phyloP scores from a whole-genome alignment of 1,284 basidiomycete genomes.

The Cryptococcus sp. region DNA sequence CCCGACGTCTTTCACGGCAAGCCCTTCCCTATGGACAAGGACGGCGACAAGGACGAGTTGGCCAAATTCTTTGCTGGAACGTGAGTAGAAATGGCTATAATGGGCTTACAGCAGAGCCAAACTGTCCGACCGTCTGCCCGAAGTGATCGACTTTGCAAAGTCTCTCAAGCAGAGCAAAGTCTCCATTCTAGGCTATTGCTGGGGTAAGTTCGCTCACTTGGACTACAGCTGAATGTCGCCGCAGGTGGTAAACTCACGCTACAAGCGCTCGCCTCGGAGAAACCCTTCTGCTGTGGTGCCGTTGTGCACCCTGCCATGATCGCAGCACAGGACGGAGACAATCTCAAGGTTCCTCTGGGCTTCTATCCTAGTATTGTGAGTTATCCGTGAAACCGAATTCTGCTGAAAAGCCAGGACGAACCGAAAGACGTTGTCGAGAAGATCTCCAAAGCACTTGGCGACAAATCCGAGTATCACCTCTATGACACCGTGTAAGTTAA shows the following conservation, averaged over 20 bases:
- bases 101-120: constrained; percentile 32
- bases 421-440: constrained; percentile 37
- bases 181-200: constrained; percentile 46
- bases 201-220: constrained; percentile 31
- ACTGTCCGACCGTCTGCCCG: constrained; percentile 40
- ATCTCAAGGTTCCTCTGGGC: constrained; percentile 37
- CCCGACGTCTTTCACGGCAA: constrained; percentile 45
- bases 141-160: constrained; percentile 40
- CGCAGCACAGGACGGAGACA: constrained; percentile 38
- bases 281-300: constrained; percentile 36
- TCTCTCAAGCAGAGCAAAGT: constrained; percentile 34
- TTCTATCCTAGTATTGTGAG: constrained; percentile 39
- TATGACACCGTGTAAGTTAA: constrained; percentile 46
- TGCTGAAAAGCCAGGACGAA: constrained; percentile 30
- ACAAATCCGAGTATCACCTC: constrained; percentile 33
- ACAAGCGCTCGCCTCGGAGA: constrained; percentile 25
- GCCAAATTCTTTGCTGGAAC: constrained; percentile 43
- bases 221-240: background rate
- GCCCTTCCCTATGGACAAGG: constrained; percentile 44
- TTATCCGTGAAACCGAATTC: constrained; percentile 1
- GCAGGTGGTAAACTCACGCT: constrained; percentile 45
- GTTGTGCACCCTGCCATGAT: constrained; percentile 48
- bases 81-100: constrained; percentile 20
- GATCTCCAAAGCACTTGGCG: constrained; percentile 26
- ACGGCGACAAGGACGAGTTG: constrained; percentile 43